These are phyloP conservation scores for Pleurotus tuber-regium DNA, from an alignment of 768 basidiomycete species.

Conservation along the genomic window DNA sequence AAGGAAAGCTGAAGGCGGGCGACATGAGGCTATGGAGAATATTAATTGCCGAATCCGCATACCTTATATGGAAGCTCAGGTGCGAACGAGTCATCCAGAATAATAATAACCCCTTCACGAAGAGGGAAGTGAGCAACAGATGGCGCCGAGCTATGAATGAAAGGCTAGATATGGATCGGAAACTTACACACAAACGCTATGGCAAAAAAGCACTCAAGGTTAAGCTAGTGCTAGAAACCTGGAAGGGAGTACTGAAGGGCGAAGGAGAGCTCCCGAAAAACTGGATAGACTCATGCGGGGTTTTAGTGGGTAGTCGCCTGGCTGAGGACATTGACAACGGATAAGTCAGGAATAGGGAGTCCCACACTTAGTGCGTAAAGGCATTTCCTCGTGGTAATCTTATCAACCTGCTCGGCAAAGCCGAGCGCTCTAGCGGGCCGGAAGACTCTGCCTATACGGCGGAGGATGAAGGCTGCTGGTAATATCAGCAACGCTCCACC, in stretches of 20 bases:
- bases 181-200: slow-evolving; percentile 5
- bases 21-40: slow-evolving; percentile 14
- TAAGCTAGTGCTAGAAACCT: slow-evolving; percentile 10
- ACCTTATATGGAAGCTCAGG: slow-evolving; percentile 20
- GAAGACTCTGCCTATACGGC: too few species aligned
- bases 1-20: neutral
- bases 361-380: too few species aligned
- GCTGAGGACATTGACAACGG: neutral
- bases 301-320: too few species aligned
- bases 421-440: too few species aligned
- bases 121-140: slow-evolving; percentile 11
- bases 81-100: slow-evolving; percentile 17
- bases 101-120: neutral
- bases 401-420: too few species aligned
- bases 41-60: slow-evolving; percentile 16
- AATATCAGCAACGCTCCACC: too few species aligned
- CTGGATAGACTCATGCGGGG: slow-evolving; percentile 21
- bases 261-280: slow-evolving; percentile 13
- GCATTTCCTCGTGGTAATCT: too few species aligned
- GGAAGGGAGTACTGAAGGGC: slow-evolving; percentile 11
- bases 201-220: slow-evolving; percentile 9
- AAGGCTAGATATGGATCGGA: slow-evolving; percentile 9
- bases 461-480: too few species aligned
- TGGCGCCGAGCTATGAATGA: slow-evolving; percentile 14
- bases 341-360: slow-evolving; percentile 1